A percentile compares a stretch with the other conserved stretches of the same genome.
phyloP scores from a whole-genome alignment of 768 basidiomycete species.

The Tylopilus sp. region DNA sequence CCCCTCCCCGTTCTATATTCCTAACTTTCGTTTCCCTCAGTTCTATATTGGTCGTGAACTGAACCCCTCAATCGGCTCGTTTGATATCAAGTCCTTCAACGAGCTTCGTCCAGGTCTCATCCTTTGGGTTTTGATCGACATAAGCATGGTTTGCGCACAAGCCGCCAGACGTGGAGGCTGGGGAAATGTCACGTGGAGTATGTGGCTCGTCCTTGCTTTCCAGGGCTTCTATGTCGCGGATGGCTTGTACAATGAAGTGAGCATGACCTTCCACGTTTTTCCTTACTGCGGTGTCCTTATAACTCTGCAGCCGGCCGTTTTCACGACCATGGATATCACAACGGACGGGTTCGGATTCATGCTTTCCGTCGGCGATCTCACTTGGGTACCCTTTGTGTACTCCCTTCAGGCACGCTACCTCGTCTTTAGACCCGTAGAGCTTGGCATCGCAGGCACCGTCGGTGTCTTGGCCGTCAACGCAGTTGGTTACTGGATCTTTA shows the following conservation, averaged over 20 bases:
- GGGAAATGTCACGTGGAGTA: conserved; percentile 73
- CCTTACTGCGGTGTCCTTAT: background rate
- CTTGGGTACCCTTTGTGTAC: conserved; percentile 95
- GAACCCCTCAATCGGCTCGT: conserved; percentile 78
- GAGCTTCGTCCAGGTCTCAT: conserved; percentile 57
- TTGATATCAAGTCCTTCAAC: conserved; percentile 67
- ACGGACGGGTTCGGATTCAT: conserved; percentile 99
- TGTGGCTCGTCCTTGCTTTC: conserved; percentile 86
- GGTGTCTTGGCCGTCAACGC: conserved; percentile 63
- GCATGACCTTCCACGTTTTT: background rate
- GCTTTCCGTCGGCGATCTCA: conserved; percentile 88
- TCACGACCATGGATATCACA: conserved; percentile 97
- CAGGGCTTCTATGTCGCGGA: conserved; percentile 87
- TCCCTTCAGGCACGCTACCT: conserved; percentile 92
- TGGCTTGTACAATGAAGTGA: conserved; percentile 87
- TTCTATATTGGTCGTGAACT: conserved; percentile 94
- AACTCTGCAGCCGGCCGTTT: conserved; percentile 63
- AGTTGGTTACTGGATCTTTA: conserved; percentile 88
- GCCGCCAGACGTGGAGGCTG: conserved; percentile 72
- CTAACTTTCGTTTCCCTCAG: conserved; percentile 37
- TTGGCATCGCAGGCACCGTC: conserved; percentile 54
- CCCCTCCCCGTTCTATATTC: background rate
- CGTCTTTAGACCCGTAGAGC: conserved; percentile 81
- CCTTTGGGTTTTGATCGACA: conserved; percentile 89
- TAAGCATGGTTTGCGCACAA: conserved; percentile 90